Conservation (phyloP, 108 stramenopile species). For the Aurantiochytrium sp. region DNA sequence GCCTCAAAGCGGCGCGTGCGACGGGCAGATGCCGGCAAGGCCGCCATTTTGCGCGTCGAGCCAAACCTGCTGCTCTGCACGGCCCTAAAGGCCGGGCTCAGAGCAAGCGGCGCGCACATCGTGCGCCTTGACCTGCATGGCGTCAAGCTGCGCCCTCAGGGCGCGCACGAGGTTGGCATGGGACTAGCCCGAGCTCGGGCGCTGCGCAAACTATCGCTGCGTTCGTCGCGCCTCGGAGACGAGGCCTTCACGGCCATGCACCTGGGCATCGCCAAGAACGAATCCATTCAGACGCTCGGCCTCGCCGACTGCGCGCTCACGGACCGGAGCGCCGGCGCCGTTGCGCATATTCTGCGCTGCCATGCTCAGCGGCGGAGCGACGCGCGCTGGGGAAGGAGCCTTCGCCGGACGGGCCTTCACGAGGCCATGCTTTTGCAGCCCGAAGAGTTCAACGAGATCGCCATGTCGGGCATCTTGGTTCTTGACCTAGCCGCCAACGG, state of each 20-base stretch:
- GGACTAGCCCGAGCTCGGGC: not conserved
- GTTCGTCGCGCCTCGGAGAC: not conserved
- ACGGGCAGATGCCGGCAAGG: not conserved
- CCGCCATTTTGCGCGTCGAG: not conserved
- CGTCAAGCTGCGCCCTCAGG: not conserved
- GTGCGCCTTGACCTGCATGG: not conserved
- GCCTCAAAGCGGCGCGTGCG: not conserved
- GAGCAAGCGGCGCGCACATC: not conserved
- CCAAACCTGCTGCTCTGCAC: not conserved
- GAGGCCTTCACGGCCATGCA: not conserved
- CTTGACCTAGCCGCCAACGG: not conserved
- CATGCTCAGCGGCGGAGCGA: not conserved
- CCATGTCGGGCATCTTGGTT: not conserved
- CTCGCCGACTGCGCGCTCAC: not conserved
- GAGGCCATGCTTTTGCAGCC: not conserved
- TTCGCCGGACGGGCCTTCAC: not conserved
- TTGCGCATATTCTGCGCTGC: not conserved
- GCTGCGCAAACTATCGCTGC: not conserved
- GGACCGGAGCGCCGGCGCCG: not conserved
- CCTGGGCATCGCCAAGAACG: not conserved
- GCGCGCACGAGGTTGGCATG: not conserved
- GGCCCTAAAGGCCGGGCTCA: not conserved
- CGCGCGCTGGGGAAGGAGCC: not conserved
- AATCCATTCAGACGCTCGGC: not conserved
- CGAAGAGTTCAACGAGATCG: not conserved